These are phyloP conservation scores for Trichomonascus vanleenenianus DNA, from an alignment of 805 yeast species.

Conservation along the genomic window DNA sequence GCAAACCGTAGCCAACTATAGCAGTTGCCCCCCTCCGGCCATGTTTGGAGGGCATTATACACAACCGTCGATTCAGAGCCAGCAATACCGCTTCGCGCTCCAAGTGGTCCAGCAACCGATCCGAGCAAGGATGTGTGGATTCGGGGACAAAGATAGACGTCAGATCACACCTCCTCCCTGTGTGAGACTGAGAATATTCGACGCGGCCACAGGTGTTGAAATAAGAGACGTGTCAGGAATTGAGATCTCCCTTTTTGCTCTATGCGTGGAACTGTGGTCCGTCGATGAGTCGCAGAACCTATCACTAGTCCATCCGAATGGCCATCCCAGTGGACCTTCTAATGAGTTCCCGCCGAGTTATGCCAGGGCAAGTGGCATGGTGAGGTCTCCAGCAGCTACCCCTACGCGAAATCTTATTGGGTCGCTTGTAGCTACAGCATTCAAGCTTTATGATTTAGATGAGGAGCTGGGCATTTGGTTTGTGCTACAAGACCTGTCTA, in stretches of 20 bases:
- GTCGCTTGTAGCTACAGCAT: constrained; percentile 33
- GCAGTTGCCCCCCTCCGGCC: no score
- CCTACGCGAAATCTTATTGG: constrained; percentile 33
- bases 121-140: constrained; percentile 41
- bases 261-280: constrained; percentile 36
- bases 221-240: constrained; percentile 18
- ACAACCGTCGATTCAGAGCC: no score
- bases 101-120: constrained; percentile 37
- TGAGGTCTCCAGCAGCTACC: constrained; percentile 2
- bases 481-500: constrained; percentile 35
- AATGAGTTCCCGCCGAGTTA: background rate
- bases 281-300: constrained; percentile 26
- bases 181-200: constrained; percentile 19
- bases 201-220: constrained; percentile 21
- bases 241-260: constrained; percentile 30
- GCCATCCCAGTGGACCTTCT: constrained; percentile 7
- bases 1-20: no score
- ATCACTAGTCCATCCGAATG: constrained; percentile 14
- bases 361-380: background rate
- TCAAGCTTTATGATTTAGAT: constrained; percentile 31
- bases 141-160: constrained; percentile 34
- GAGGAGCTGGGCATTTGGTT: constrained; percentile 36
- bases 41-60: no score
- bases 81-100: constrained; percentile 12
- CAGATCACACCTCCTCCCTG: constrained; percentile 29